Percentiles rank a stretch among this genome's conserved stretches.
phyloP scores from a whole-genome alignment of 1,284 basidiomycete species.

The Amylostereum areolatum region DNA sequence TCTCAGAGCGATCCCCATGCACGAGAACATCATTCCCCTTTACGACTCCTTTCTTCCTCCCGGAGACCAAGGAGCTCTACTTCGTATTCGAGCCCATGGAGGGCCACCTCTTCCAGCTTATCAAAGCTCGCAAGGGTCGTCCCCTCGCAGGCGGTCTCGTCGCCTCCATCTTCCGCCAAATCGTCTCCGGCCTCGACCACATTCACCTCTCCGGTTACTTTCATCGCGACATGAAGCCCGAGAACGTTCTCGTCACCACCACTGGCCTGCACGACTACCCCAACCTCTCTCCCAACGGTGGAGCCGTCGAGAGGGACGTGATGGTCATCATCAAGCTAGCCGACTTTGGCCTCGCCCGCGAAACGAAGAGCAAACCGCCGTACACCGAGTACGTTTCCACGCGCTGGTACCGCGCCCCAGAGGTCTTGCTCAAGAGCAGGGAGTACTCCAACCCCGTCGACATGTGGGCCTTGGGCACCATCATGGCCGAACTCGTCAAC shows the following conservation, averaged over 20 bases:
- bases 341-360: conserved; percentile 95
- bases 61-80: conserved; percentile 91
- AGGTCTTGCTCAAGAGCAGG: conserved; percentile 86
- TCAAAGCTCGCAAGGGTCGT: conserved; percentile 93
- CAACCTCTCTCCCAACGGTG: conserved; percentile 59
- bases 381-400: conserved; percentile 99
- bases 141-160: conserved; percentile 93
- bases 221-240: conserved; percentile 99
- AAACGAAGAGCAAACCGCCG: conserved; percentile 84
- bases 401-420: conserved; percentile 98
- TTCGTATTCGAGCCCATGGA: conserved; percentile 99
- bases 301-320: conserved; percentile 83
- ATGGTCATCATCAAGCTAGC: conserved; percentile 97
- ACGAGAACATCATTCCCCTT: conserved; percentile 96
- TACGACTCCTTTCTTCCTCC: conserved; percentile 98
- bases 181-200: conserved; percentile 86
- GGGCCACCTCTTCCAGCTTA: conserved; percentile 98
- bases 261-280: conserved; percentile 94
- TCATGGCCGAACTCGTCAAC: conserved; percentile 95
- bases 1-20: conserved; percentile 87
- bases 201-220: conserved; percentile 94
- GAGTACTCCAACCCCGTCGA: conserved; percentile 97
- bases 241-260: conserved; percentile 99
- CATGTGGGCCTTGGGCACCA: conserved; percentile 99
- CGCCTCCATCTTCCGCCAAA: conserved; percentile 92